A percentile compares a stretch with the other conserved stretches of the same genome.
Evolutionary conservation across 495 filamentous ascomycete species (phyloP).

Genomic region (Hypoxylon lienhwacheense): DNA sequence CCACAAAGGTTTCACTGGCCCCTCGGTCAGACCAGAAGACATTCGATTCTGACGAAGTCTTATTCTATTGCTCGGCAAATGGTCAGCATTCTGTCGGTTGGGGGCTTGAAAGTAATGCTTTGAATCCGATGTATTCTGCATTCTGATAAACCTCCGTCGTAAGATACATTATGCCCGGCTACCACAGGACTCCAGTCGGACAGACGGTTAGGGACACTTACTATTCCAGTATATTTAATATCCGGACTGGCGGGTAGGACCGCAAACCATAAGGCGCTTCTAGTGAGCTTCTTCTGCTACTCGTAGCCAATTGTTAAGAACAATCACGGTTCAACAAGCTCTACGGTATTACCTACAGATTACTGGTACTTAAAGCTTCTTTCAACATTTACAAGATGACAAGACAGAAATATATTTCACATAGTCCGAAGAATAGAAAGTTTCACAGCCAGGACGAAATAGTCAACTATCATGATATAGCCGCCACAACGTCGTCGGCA

Average conservation of each 20-base stretch:
- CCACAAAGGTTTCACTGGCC: slow-evolving; percentile 30
- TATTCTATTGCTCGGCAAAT: slow-evolving; percentile 23
- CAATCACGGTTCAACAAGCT: slow-evolving; percentile 6
- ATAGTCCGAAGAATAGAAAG: slow-evolving; percentile 22
- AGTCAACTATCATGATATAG: slow-evolving; percentile 12
- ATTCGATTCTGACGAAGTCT: slow-evolving; percentile 31
- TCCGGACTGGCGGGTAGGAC: slow-evolving; percentile 33
- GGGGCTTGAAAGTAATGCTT: slow-evolving; percentile 7
- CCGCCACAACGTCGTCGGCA: slow-evolving; percentile 6
- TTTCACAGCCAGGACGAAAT: slow-evolving; percentile 6
- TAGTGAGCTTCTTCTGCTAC: slow-evolving; percentile 14
- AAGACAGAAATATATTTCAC: slow-evolving; percentile 28
- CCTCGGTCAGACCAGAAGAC: slow-evolving; percentile 32
- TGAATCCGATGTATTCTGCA: slow-evolving; percentile 6
- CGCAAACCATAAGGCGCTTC: slow-evolving; percentile 15
- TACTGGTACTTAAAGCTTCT: slow-evolving; percentile 6
- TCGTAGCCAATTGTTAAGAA: slow-evolving; percentile 22
- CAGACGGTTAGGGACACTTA: slow-evolving; percentile 25
- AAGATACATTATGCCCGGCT: slow-evolving; percentile 21
- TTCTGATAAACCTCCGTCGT: slow-evolving; percentile 21
- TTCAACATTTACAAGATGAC: slow-evolving; percentile 17
- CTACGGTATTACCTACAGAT: slow-evolving; percentile 6
- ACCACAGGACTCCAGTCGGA: slow-evolving; percentile 22
- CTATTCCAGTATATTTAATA: slow-evolving; percentile 37
- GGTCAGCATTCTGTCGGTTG: slow-evolving; percentile 13